Evolutionary conservation across 768 basidiomycete genomes (phyloP), one percentile per base, ranked within the genome.

Genomic region (Boletus sp.): DNA sequence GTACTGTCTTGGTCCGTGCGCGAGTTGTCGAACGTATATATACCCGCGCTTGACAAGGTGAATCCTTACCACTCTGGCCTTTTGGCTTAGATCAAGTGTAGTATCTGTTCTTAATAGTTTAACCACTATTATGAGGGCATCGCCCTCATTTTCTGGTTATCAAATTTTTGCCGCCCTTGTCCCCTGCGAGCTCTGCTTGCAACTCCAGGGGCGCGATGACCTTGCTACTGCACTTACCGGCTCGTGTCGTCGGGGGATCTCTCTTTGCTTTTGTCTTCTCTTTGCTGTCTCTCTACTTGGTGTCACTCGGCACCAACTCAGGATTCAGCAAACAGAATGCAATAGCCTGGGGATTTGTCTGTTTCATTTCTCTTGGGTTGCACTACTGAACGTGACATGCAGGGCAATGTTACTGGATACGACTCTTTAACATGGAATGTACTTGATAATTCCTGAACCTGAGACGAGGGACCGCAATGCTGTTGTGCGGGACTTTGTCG

Each of bases 21-120:
- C 50, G 17, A 4, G 2, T 29, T 1, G 3, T 7, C 14, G 43
- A 37, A 47, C 10, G 30, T 58, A 58, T 55, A 55, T 58, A 53
- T 33, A 34, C 33, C 37, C 3, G 19, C 0, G 17, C 2, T n/a
- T 9, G 47, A 54, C 30, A 14, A 0, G 75, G 0, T 11, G 40
- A 21, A 46, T 55, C 59, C 47, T 60, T 54, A 57, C 60, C 58
- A 62, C 55, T 59, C 58, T 67, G 79, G 79, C 80, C 80, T 80
- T 78, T 79, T 82, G 82, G 82, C 81, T 83, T 82, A 83, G 82
- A 83, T 83, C 82, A 83, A 83, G 82, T 83, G 82, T 83, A 83
- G 82, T 83, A 83, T 83, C 82, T 83, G 82, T 83, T 82, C 79
- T 82, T 81, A 76, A 77, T 76, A 83, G 79, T 74, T 60, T 71